These are phyloP conservation scores for Tuber brumale DNA, from an alignment of 495 filamentous ascomycete species.

Conservation along the genomic window DNA sequence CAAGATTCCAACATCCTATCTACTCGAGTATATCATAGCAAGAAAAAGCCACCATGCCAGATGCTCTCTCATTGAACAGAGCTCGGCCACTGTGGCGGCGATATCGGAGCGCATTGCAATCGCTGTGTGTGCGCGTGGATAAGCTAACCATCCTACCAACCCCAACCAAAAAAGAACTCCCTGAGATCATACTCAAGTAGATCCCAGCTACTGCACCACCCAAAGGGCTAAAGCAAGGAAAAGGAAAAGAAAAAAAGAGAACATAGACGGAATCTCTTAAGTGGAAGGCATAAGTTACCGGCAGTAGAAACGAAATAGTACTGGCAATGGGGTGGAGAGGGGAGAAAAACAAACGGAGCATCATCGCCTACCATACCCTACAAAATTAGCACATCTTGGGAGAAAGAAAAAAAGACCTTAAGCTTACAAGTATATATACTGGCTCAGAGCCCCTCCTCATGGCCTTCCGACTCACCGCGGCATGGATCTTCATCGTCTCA, in stretches of 20 bases:
- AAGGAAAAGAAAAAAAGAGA: background rate
- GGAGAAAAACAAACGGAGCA: background rate
- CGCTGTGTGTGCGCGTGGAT: constrained; percentile 7
- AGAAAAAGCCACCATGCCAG: too few species aligned
- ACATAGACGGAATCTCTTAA: too few species aligned
- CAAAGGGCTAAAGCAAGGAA: background rate
- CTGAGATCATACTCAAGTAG: too few species aligned
- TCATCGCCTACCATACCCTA: background rate
- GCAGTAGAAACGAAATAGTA: too few species aligned
- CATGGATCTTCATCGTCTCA: constrained; percentile 17
- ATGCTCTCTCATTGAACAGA: background rate
- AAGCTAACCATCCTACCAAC: constrained; percentile 23
- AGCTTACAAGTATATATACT: constrained; percentile 29
- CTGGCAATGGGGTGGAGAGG: background rate
- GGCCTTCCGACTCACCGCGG: constrained; percentile 17
- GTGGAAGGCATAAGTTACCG: background rate
- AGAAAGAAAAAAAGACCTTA: background rate
- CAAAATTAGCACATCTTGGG: background rate
- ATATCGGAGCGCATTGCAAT: background rate
- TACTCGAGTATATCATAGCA: too few species aligned
- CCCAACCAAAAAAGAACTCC: background rate
- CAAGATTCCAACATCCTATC: too few species aligned
- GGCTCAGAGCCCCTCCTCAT: constrained; percentile 5
- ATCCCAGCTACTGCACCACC: constrained; percentile 12
- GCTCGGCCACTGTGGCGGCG: background rate